Percentiles rank a stretch among this genome's conserved stretches.
phyloP scores from a whole-genome alignment of 129 eudicot genomes.

The Kitagawia praeruptora region DNA sequence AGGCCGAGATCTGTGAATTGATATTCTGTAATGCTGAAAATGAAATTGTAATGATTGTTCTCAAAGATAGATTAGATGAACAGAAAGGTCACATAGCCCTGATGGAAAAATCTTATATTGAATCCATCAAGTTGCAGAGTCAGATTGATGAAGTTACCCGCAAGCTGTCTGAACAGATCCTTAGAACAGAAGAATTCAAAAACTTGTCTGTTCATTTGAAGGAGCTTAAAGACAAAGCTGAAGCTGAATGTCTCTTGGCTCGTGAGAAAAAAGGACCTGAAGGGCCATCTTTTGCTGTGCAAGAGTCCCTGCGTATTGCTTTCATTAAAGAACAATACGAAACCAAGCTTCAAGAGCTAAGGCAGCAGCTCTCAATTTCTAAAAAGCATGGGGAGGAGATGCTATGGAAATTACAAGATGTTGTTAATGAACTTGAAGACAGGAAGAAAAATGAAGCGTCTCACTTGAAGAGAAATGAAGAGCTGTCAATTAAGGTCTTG shows the following conservation, averaged over 20 bases:
- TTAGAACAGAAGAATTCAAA: constrained; percentile 81
- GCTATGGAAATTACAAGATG: constrained; percentile 81
- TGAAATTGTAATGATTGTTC: constrained; percentile 34
- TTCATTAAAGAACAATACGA: constrained; percentile 88
- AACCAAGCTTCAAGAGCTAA: constrained; percentile 62
- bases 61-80: constrained; percentile 55
- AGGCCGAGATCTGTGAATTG: constrained; percentile 32
- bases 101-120: constrained; percentile 28
- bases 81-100: constrained; percentile 12
- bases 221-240: constrained; percentile 83
- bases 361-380: constrained; percentile 72
- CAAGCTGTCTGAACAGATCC: constrained; percentile 69
- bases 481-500: constrained; percentile 41
- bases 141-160: constrained; percentile 36
- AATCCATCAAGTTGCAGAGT: constrained; percentile 29
- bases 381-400: constrained; percentile 84
- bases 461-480: constrained; percentile 56
- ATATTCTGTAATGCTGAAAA: constrained; percentile 39
- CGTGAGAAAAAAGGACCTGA: constrained; percentile 59
- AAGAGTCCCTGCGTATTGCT: constrained; percentile 74
- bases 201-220: constrained; percentile 70
- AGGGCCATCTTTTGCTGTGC: constrained; percentile 37
- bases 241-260: constrained; percentile 38
- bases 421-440: constrained; percentile 67
- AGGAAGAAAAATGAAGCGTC: constrained; percentile 64